Conservation (phyloP, 2,329 filamentous ascomycete species). For the Magnaporthiopsis rhizophila region DNA sequence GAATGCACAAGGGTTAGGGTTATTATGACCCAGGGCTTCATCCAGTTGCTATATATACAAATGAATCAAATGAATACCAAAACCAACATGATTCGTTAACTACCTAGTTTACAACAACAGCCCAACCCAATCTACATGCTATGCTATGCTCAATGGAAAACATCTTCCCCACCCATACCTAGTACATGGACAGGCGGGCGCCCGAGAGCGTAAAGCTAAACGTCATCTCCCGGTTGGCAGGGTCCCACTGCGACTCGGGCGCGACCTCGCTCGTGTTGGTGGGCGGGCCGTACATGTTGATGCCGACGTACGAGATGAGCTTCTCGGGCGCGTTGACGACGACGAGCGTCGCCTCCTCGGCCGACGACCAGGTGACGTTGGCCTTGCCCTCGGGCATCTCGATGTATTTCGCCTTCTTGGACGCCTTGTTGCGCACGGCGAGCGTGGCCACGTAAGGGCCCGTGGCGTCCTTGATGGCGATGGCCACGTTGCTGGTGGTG, state of each 20-base stretch:
- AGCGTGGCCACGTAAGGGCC: conserved; percentile 30
- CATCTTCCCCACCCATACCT: background rate
- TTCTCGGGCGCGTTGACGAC: conserved; percentile 38
- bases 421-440: conserved; percentile 20
- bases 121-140: background rate
- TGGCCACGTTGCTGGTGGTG: conserved; percentile 14
- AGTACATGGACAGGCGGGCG: background rate
- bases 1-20: background rate
- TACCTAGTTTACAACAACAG: background rate
- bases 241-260: too few species aligned
- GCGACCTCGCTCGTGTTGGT: background rate
- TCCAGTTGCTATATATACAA: background rate
- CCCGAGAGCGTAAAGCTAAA: background rate
- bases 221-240: background rate
- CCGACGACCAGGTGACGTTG: conserved; percentile 19
- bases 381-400: conserved; percentile 24
- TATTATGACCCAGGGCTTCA: too few species aligned
- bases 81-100: background rate
- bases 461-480: background rate
- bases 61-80: background rate
- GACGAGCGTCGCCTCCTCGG: conserved; percentile 36
- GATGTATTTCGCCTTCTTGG: conserved; percentile 28
- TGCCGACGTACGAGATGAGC: conserved; percentile 33
- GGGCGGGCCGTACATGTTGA: background rate
- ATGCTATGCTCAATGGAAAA: background rate